These are phyloP conservation scores for Russula foetens DNA, from an alignment of 768 basidiomycete species.

Conservation along the genomic window DNA sequence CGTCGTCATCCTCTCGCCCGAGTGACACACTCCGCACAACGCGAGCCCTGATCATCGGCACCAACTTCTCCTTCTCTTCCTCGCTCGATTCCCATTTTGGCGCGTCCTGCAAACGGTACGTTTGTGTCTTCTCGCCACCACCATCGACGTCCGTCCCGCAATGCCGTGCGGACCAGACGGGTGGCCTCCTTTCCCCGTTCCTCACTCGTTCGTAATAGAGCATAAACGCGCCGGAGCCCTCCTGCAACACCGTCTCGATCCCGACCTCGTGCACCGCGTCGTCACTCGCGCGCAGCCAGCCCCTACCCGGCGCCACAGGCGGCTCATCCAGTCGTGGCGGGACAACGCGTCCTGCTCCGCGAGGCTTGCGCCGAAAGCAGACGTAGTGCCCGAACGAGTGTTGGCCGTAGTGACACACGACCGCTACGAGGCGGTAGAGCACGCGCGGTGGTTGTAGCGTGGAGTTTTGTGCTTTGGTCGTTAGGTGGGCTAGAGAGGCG, in stretches of 20 bases:
- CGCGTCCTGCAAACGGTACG: neutral
- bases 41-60: neutral
- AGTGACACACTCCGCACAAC: slow-evolving; percentile 24
- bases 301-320: slow-evolving; percentile 39
- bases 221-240: slow-evolving; percentile 82
- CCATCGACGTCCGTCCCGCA: slow-evolving; percentile 30
- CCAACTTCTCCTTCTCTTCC: neutral
- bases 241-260: slow-evolving; percentile 62
- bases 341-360: slow-evolving; percentile 34
- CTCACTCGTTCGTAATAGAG: slow-evolving; percentile 81
- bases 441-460: slow-evolving; percentile 30
- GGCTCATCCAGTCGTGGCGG: slow-evolving; percentile 36
- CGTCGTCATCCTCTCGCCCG: neutral
- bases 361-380: slow-evolving; percentile 80
- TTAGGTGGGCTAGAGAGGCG: slow-evolving; percentile 8
- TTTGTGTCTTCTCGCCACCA: slow-evolving; percentile 32
- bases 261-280: slow-evolving; percentile 70
- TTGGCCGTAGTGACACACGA: slow-evolving; percentile 89
- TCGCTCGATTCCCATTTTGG: neutral
- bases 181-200: neutral
- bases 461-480: neutral
- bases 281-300: slow-evolving; percentile 90
- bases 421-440: slow-evolving; percentile 78
- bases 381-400: slow-evolving; percentile 95
- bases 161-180: neutral